Evolutionary conservation across 1,284 basidiomycete genomes (phyloP), one percentile per base, ranked within the genome.

Genomic region (Cerioporus squamosus): DNA sequence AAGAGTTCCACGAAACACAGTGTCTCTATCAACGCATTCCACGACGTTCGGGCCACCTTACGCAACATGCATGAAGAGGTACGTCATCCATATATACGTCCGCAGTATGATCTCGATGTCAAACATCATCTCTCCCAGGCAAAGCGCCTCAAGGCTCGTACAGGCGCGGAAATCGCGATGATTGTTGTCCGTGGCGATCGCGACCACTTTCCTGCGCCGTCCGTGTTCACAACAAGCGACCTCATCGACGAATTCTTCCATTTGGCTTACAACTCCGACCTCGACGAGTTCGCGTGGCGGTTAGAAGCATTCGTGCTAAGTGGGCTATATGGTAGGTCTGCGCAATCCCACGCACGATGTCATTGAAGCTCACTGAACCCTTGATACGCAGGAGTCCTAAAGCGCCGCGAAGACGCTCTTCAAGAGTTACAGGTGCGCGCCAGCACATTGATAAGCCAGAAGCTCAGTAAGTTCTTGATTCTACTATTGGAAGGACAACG

Each of bases 111-210:
- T 3, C 26, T 26, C 26, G 26, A 26, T 26, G 26, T 26, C 26
- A n/a, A n/a, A n/a, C n/a, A n/a, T 18, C 24, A 38, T 40, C 10
- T 31, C 31, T 48, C 23, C 26, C 15, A 47, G 46, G 50, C 58
- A 2, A 26, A 50, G n/a, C 26, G 44, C 12, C 51, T 63, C 15
- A 23, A 58, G 38, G 26, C 51, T 10, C 55, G 65, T 10, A 66
- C 65, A 10, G 52, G 59, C 0, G 39, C 48, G 20, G 65, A 66
- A 26, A 26, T 65, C 33, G 24, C 65, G 4, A 44, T 66, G 14
- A 18, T 66, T 24, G 47, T 51, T 6, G 47, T 45, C 20, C 44
- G 59, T 4, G 38, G 54, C 12, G 39, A 50, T 15, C 15, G 26
- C n/a, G 44, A 51, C 12, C 39, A 59, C 17, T 61, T 48, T 47